Evolutionary conservation across 768 basidiomycete genomes (phyloP), one percentile per base, ranked within the genome.

Genomic region (Inosperma sp.): DNA sequence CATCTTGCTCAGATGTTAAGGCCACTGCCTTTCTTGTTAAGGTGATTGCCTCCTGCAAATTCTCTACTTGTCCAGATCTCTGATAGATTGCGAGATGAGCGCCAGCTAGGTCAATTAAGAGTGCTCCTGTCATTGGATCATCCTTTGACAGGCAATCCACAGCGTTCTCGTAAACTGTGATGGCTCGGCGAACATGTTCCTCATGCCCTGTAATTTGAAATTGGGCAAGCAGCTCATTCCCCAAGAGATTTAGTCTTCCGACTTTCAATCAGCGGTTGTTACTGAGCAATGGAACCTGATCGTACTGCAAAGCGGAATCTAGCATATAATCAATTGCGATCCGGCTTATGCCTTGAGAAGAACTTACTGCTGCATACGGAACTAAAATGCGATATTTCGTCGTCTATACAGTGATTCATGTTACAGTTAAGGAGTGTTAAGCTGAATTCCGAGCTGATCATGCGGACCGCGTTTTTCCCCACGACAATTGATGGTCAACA

Each of bases 141-240:
- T 31, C 30, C 30, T 31, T n/a, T 31, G 30, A n/a, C n/a, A 31
- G 30, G 30, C 30, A 31, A 17, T 48, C 19, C 2, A 53, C 36
- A 9, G 35, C 52, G 16, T 48, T 47, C 17, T 47, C 12, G 17
- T 48, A n/a, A 7, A 35, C n/a, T 13, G 26, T 23, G 5, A 40
- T 53, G 14, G 56, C 51, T 34, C 56, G 30, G 30, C 30, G 8
- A n/a, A 31, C n/a, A n/a, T 31, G 8, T 31, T 31, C 30, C 30
- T n/a, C n/a, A 8, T n/a, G 30, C n/a, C 30, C 30, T 31, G 30
- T 31, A 31, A n/a, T 31, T 8, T 31, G 8, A n/a, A 31, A 31
- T 8, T n/a, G 30, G 8, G 30, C n/a, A n/a, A 31, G 8, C 8
- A 31, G n/a, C 30, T 8, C n/a, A 31, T 31, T n/a, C 30, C 30